Evolutionary conservation across 2,329 filamentous ascomycete species (phyloP).

Genomic region (Monilinia aucupariae): DNA sequence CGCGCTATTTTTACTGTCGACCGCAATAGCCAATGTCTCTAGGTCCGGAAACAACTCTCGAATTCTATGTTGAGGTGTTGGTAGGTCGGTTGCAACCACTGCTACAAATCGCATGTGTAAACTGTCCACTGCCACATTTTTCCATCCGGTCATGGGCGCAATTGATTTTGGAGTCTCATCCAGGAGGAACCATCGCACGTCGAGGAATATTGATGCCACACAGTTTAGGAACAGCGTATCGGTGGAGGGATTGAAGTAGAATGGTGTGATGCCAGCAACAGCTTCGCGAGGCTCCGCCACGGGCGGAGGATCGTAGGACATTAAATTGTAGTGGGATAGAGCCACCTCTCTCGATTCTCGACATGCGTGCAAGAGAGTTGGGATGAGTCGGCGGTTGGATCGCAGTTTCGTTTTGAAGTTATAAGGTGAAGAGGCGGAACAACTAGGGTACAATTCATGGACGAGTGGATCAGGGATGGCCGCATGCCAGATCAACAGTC

Average conservation of each 20-base stretch:
- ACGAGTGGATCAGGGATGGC: conserved; percentile 26
- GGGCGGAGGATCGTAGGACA: conserved; percentile 27
- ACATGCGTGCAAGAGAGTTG: conserved; percentile 28
- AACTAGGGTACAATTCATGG: conserved; percentile 32
- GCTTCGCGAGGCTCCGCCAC: conserved; percentile 10
- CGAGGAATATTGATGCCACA: conserved; percentile 30
- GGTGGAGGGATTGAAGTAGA: conserved; percentile 30
- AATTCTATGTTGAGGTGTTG: conserved; percentile 28
- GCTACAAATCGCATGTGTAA: conserved; percentile 32
- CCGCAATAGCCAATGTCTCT: conserved; percentile 29
- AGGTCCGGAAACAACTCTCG: conserved; percentile 31
- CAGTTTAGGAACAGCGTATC: conserved; percentile 32
- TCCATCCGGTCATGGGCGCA: conserved; percentile 32
- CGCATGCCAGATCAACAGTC: conserved; percentile 30
- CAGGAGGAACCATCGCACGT: conserved; percentile 33
- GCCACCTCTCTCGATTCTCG: conserved; percentile 29
- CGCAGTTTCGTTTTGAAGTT: conserved; percentile 34
- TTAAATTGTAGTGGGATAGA: conserved; percentile 27
- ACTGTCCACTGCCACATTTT: conserved; percentile 33
- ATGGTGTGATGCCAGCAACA: conserved; percentile 31
- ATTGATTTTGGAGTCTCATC: conserved; percentile 26
- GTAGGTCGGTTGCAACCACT: conserved; percentile 25
- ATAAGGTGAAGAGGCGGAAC: conserved; percentile 26
- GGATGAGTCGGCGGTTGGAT: conserved; percentile 30
- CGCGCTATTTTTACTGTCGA: conserved; percentile 30